These are phyloP conservation scores for Adenanthera pavonina DNA, from an alignment of 306 rosid genomes.

Conservation along the genomic window DNA sequence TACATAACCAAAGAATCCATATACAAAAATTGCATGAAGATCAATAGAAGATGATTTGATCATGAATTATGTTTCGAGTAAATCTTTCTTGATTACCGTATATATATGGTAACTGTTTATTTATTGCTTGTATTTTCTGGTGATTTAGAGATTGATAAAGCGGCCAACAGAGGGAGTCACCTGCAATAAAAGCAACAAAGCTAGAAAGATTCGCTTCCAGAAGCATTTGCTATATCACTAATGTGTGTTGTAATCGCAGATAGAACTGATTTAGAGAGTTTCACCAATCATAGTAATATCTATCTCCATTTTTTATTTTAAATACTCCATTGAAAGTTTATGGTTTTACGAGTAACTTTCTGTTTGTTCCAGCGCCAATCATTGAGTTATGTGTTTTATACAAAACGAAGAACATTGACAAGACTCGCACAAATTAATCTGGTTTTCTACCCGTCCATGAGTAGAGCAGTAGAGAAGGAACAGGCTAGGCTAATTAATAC, in stretches of 20 bases:
- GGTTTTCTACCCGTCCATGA: background rate
- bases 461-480: background rate
- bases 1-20: background rate
- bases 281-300: background rate
- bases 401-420: too few species aligned
- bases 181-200: constrained; percentile 44
- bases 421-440: background rate
- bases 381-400: background rate
- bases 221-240: constrained; percentile 15
- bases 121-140: background rate
- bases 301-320: background rate
- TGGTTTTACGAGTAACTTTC: background rate
- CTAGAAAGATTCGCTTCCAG: constrained; percentile 23
- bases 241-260: background rate
- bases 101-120: too few species aligned
- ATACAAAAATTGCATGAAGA: background rate
- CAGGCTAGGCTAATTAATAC: background rate
- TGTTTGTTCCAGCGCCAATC: background rate
- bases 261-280: background rate
- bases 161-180: constrained; percentile 21
- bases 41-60: background rate
- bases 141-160: constrained; percentile 41
- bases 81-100: background rate
- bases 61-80: background rate
- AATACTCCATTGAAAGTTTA: background rate